These are phyloP conservation scores for Pestalotiopsis sp. DNA, from an alignment of 2,329 filamentous ascomycete species.

Conservation along the genomic window DNA sequence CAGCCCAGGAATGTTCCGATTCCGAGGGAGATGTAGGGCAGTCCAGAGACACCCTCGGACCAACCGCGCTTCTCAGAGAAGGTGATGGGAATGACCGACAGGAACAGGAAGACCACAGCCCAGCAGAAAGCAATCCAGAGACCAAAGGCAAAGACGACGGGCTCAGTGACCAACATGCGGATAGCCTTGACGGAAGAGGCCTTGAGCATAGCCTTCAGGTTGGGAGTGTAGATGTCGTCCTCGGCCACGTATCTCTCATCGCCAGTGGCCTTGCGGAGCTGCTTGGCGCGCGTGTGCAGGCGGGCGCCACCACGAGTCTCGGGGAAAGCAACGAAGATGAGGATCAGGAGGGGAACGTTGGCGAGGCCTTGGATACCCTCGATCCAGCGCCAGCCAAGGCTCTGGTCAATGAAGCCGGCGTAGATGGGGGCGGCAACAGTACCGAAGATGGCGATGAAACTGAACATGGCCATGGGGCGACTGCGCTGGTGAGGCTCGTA, in stretches of 20 bases:
- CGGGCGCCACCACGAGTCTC: slow-evolving; percentile 26
- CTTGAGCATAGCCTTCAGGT: slow-evolving; percentile 46
- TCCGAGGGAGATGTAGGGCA: slow-evolving; percentile 53
- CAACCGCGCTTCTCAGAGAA: slow-evolving; percentile 55
- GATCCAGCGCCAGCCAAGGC: slow-evolving; percentile 56
- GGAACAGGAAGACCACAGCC: slow-evolving; percentile 57
- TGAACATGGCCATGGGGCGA: slow-evolving; percentile 49
- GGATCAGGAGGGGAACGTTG: slow-evolving; percentile 48
- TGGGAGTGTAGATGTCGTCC: slow-evolving; percentile 53
- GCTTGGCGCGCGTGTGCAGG: slow-evolving; percentile 51
- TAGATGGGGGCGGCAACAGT: slow-evolving; percentile 57
- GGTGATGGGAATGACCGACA: slow-evolving; percentile 52
- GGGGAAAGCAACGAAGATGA: slow-evolving; percentile 27
- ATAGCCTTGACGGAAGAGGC: slow-evolving; percentile 53
- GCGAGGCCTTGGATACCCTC: slow-evolving; percentile 54
- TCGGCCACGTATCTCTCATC: slow-evolving; percentile 51
- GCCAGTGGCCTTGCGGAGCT: slow-evolving; percentile 46
- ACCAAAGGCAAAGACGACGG: slow-evolving; percentile 32
- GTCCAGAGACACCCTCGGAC: slow-evolving; percentile 49
- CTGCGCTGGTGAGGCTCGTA: slow-evolving; percentile 46
- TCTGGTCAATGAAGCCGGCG: slow-evolving; percentile 54
- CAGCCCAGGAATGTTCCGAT: slow-evolving; percentile 52
- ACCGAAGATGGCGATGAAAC: slow-evolving; percentile 51
- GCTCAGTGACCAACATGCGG: slow-evolving; percentile 22
- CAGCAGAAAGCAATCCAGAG: slow-evolving; percentile 56